Percentiles rank a stretch among this genome's conserved stretches.
phyloP scores from a whole-genome alignment of 1,139 yeast genomes.

The Candida glucosophila region DNA sequence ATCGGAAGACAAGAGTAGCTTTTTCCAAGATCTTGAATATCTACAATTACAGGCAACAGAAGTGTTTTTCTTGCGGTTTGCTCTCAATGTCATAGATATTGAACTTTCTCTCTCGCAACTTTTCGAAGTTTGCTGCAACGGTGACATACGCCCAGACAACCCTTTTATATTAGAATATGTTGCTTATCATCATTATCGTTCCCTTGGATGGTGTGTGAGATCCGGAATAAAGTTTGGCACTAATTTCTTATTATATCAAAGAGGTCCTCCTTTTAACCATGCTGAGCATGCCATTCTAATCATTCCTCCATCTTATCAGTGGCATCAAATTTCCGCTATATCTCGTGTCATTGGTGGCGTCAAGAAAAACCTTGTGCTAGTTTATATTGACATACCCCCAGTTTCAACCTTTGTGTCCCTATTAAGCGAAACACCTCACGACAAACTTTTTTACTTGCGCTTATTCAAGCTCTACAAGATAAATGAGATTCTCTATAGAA shows the following conservation, averaged over 20 bases:
- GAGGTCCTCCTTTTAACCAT: constrained; percentile 94
- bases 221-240: constrained; percentile 89
- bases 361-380: constrained; percentile 64
- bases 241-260: constrained; percentile 67
- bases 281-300: constrained; percentile 74
- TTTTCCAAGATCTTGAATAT: constrained; percentile 38
- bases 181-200: constrained; percentile 78
- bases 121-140: constrained; percentile 16
- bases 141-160: constrained; percentile 17
- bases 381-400: constrained; percentile 51
- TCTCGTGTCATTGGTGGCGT: constrained; percentile 86
- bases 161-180: constrained; percentile 49
- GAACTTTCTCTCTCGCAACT: constrained; percentile 14
- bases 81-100: constrained; percentile 35
- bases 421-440: constrained; percentile 10
- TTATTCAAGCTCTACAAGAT: constrained; percentile 38
- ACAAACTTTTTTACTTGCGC: constrained; percentile 15
- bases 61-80: constrained; percentile 53
- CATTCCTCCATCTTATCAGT: constrained; percentile 26
- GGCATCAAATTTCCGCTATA: constrained; percentile 59
- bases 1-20: constrained; percentile 5
- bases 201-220: constrained; percentile 92
- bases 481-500: constrained; percentile 57
- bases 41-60: constrained; percentile 74
- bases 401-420: constrained; percentile 19